These are phyloP conservation scores for Fistulifera pelliculosa DNA, from an alignment of 108 stramenopile species.

Conservation along the genomic window DNA sequence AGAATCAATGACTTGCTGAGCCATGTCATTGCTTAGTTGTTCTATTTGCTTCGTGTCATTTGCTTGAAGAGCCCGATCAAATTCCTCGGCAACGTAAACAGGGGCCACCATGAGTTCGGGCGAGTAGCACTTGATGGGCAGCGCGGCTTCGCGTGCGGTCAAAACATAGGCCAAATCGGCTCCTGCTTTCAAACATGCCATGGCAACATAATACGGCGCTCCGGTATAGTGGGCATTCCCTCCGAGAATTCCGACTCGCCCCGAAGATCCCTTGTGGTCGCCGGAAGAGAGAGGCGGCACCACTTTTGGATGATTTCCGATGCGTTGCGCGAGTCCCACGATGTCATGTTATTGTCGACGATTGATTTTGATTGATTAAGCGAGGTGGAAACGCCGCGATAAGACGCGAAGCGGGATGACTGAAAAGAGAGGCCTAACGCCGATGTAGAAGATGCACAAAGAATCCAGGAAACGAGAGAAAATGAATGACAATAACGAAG, in stretches of 20 bases:
- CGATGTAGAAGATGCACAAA: too few relatives aligned
- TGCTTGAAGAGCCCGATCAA: conserved; percentile 18
- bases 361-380: too few relatives aligned
- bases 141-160: conserved; percentile 83
- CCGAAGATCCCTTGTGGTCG: conserved; percentile 87
- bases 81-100: conserved; percentile 61
- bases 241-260: conserved; percentile 90
- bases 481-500: too few relatives aligned
- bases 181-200: conserved; percentile 79
- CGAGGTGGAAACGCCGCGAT: too few relatives aligned
- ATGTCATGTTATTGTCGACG: not conserved
- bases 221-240: conserved; percentile 93
- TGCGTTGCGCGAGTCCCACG: not conserved
- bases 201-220: conserved; percentile 95
- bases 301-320: not conserved
- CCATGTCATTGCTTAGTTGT: conserved; percentile 29
- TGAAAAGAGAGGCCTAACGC: too few relatives aligned
- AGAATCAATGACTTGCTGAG: conserved; percentile 26
- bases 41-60: not conserved
- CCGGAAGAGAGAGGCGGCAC: conserved; percentile 35
- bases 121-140: conserved; percentile 92
- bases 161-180: conserved; percentile 92
- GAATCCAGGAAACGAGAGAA: too few relatives aligned
- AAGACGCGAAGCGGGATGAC: too few relatives aligned
- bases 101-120: conserved; percentile 86